Conservation (phyloP, 305 asterid species). For the Lippia alba region DNA sequence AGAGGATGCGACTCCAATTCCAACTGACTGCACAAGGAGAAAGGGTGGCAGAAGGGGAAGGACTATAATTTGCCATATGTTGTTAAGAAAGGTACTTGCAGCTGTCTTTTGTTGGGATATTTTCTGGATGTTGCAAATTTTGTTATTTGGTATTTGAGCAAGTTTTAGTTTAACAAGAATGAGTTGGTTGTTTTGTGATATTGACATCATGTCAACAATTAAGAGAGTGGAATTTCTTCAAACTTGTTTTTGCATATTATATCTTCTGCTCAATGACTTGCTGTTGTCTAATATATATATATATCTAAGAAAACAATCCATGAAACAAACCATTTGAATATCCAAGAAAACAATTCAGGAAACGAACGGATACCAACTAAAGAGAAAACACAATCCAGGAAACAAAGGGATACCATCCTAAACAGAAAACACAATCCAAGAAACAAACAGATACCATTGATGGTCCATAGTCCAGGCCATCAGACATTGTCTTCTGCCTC, state of each 20-base stretch:
- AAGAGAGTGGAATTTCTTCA: constrained; percentile 3
- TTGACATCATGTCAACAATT: neutral
- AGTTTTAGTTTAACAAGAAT: constrained; percentile 22
- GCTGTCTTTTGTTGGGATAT: constrained; percentile 6
- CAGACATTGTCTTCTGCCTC: too few species aligned
- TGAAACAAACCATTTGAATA: too few species aligned
- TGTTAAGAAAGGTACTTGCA: neutral
- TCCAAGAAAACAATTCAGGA: too few species aligned
- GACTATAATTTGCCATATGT: constrained; percentile 42
- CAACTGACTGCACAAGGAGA: constrained; percentile 70
- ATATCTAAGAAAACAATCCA: too few species aligned
- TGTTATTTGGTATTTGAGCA: constrained; percentile 28
- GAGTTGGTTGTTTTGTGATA: constrained; percentile 11
- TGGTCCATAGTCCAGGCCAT: too few species aligned
- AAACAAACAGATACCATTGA: too few species aligned
- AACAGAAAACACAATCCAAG: too few species aligned
- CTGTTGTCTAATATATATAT: too few species aligned
- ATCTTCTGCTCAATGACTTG: too few species aligned
- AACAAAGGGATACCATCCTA: too few species aligned
- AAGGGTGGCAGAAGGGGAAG: constrained; percentile 81
- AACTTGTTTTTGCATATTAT: neutral
- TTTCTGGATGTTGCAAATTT: constrained; percentile 31
- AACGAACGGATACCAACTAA: too few species aligned
- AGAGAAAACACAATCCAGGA: too few species aligned
- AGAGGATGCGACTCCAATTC: constrained; percentile 79